Evolutionary conservation across 176 grass and related monocot genomes (phyloP).

Genomic region (Pharus latifolius): DNA sequence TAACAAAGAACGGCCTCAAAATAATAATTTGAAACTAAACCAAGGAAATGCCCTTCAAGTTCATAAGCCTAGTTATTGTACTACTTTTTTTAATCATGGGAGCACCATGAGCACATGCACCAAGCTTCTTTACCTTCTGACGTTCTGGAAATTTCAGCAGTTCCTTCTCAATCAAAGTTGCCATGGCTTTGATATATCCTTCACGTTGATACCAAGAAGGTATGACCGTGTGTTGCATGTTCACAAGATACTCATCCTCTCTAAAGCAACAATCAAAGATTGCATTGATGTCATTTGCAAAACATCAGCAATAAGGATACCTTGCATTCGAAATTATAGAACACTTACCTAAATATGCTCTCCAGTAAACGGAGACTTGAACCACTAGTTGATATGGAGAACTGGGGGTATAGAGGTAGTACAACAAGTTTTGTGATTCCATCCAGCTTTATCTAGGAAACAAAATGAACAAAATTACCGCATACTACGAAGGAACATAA

Average conservation of each 20-base stretch:
- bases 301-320: background rate
- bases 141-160: slow-evolving; percentile 65
- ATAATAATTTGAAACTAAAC: background rate
- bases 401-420: slow-evolving; percentile 97
- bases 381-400: slow-evolving; percentile 99
- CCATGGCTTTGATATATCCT: slow-evolving; percentile 97
- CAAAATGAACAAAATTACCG: slow-evolving; percentile 7
- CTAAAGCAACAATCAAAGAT: slow-evolving; percentile 32
- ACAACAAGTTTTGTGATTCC: slow-evolving; percentile 98
- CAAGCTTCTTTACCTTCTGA: slow-evolving; percentile 42
- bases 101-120: background rate
- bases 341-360: slow-evolving; percentile 82
- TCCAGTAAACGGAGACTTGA: slow-evolving; percentile 96
- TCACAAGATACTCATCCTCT: slow-evolving; percentile 96
- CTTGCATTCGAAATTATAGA: background rate
- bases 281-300: background rate
- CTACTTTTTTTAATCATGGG: background rate
- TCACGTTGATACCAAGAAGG: slow-evolving; percentile 99
- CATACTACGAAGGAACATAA: background rate
- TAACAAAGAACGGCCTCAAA: background rate
- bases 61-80: slow-evolving; percentile 1
- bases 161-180: slow-evolving; percentile 89
- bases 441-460: slow-evolving; percentile 80
- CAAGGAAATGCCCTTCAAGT: background rate
- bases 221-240: slow-evolving; percentile 99